These are phyloP conservation scores for Prunella vulgaris DNA, from an alignment of 257 asterid genomes.

Conservation along the genomic window DNA sequence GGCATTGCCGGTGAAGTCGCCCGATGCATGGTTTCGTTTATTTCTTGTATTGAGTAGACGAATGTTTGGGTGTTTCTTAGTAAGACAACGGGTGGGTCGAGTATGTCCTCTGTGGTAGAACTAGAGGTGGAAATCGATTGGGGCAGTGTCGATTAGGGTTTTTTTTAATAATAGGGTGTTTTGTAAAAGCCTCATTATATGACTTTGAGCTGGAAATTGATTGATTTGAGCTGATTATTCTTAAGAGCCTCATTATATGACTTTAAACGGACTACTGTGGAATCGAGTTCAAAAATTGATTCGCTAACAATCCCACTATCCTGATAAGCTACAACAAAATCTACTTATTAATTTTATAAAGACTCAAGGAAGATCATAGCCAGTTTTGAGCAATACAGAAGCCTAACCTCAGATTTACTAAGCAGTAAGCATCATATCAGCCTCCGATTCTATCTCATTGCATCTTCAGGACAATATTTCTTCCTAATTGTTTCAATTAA, in stretches of 20 bases:
- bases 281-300: background rate
- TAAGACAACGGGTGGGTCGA: too few species aligned
- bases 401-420: background rate
- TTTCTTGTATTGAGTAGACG: too few species aligned
- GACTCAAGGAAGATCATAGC: background rate
- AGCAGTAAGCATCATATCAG: background rate
- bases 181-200: too few species aligned
- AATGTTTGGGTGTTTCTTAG: too few species aligned
- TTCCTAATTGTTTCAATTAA: background rate
- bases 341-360: background rate
- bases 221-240: background rate
- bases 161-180: too few species aligned
- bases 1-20: too few species aligned
- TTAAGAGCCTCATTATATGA: background rate
- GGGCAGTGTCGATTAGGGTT: too few species aligned
- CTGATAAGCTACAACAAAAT: background rate
- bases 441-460: background rate
- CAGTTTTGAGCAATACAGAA: background rate
- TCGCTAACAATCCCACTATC: background rate
- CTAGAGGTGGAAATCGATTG: too few species aligned
- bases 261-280: background rate
- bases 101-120: too few species aligned
- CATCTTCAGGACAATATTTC: background rate
- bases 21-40: too few species aligned
- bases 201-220: background rate